Percentiles rank a stretch among this genome's conserved stretches.
Evolutionary conservation across 1,139 yeast genomes (phyloP).

Genomic region (Entelexis paramagnoliae): DNA sequence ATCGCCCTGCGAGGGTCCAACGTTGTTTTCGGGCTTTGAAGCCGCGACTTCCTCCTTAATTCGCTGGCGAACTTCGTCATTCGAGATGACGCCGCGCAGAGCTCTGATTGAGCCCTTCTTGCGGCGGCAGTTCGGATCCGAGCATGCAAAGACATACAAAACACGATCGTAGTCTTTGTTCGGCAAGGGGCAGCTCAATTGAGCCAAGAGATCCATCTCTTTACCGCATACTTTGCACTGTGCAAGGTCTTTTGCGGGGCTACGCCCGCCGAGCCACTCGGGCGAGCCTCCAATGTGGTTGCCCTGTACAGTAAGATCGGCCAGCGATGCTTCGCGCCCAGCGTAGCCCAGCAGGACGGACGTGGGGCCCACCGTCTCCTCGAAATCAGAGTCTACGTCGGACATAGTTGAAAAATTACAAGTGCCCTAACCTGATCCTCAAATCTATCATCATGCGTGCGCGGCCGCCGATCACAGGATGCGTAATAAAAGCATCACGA

Average conservation of each 20-base stretch:
- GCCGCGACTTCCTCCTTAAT: conserved; percentile 32
- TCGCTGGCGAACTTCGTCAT: conserved; percentile 35
- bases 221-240: conserved; percentile 54
- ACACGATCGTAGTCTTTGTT: conserved; percentile 68
- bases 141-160: conserved; percentile 69
- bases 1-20: conserved; percentile 18
- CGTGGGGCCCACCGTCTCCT: conserved; percentile 25
- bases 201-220: conserved; percentile 56
- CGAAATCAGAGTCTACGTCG: conserved; percentile 25
- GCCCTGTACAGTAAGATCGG: conserved; percentile 53
- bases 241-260: conserved; percentile 46
- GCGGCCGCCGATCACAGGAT: too few relatives aligned
- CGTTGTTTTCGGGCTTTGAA: conserved; percentile 22
- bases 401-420: conserved; percentile 21
- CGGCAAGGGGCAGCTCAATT: conserved; percentile 70
- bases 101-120: conserved; percentile 62
- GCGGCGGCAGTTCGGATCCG: conserved; percentile 51
- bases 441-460: background rate
- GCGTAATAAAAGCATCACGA: too few relatives aligned
- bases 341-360: conserved; percentile 58
- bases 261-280: conserved; percentile 45
- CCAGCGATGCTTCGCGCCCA: conserved; percentile 32
- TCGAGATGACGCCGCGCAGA: conserved; percentile 61
- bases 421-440: conserved; percentile 3
- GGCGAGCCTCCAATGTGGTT: conserved; percentile 76